These are phyloP conservation scores for Linnemannia schmuckeri DNA, from an alignment of 192 early-diverging fungal species.

Conservation along the genomic window DNA sequence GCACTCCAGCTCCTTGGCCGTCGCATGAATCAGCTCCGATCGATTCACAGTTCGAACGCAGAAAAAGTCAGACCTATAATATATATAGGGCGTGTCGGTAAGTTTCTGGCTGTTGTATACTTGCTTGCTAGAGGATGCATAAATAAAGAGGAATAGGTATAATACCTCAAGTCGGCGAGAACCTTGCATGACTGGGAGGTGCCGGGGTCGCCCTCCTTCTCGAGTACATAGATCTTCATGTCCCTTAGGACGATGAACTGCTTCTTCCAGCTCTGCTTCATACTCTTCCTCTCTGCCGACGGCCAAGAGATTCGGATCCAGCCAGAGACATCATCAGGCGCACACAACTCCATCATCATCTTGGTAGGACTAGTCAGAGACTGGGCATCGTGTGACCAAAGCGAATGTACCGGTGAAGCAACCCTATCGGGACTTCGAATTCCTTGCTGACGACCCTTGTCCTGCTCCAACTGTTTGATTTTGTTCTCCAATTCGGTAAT, in stretches of 20 bases:
- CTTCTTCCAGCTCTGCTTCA: slow-evolving; percentile 53
- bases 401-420: slow-evolving; percentile 33
- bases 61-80: slow-evolving; percentile 50
- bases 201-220: slow-evolving; percentile 44
- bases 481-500: slow-evolving; percentile 46
- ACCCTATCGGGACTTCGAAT: slow-evolving; percentile 42
- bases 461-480: slow-evolving; percentile 46
- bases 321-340: slow-evolving; percentile 40
- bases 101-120: neutral
- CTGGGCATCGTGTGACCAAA: slow-evolving; percentile 20
- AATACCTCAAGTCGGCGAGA: slow-evolving; percentile 48
- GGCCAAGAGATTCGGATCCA: slow-evolving; percentile 54
- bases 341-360: slow-evolving; percentile 45
- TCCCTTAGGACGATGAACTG: slow-evolving; percentile 43
- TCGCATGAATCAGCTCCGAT: slow-evolving; percentile 50
- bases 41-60: slow-evolving; percentile 51
- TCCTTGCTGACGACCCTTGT: slow-evolving; percentile 34
- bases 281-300: slow-evolving; percentile 31
- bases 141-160: neutral
- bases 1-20: slow-evolving; percentile 47
- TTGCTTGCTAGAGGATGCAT: neutral
- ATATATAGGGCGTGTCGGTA: neutral
- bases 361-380: slow-evolving; percentile 32
- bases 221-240: slow-evolving; percentile 46
- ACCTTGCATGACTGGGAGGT: slow-evolving; percentile 23